phyloP scores from a whole-genome alignment of 2,329 filamentous ascomycete species.

The Botrytis porri region DNA sequence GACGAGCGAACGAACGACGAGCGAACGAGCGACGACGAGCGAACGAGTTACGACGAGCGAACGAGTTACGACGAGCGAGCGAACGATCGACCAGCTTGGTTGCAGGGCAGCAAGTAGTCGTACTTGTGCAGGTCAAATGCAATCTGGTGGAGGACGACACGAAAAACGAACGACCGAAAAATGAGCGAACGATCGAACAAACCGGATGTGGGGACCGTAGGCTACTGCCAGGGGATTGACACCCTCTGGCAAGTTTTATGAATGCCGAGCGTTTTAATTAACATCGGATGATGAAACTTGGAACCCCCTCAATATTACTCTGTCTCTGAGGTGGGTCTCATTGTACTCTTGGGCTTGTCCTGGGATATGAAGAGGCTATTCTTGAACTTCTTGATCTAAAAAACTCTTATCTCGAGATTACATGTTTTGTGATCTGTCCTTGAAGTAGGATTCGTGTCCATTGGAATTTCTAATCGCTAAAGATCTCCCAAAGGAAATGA shows the following conservation, averaged over 20 bases:
- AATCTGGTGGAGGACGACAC: not conserved
- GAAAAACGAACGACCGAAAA: not conserved
- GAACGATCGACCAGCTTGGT: not conserved
- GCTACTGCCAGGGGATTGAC: not conserved
- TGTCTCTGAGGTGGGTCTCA: constrained; percentile 6
- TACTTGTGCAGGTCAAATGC: not conserved
- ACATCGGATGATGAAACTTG: not conserved
- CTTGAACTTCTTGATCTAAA: not conserved
- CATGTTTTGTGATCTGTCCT: not conserved
- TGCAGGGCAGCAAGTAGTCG: not conserved
- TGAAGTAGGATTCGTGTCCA: not conserved
- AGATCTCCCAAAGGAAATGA: not conserved
- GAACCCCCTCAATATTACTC: not conserved
- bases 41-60: too few relatives aligned
- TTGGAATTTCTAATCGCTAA: not conserved
- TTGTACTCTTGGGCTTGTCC: constrained; percentile 6
- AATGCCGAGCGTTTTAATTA: not conserved
- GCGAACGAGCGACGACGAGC: too few relatives aligned
- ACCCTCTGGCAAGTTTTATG: not conserved
- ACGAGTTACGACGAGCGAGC: too few relatives aligned
- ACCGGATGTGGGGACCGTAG: not conserved
- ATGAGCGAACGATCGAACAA: not conserved
- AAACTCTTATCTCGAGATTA: not conserved
- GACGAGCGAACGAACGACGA: too few relatives aligned
- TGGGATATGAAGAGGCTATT: not conserved